Evolutionary conservation across 768 basidiomycete genomes (phyloP).

Genomic region (Naganishia onofrii): DNA sequence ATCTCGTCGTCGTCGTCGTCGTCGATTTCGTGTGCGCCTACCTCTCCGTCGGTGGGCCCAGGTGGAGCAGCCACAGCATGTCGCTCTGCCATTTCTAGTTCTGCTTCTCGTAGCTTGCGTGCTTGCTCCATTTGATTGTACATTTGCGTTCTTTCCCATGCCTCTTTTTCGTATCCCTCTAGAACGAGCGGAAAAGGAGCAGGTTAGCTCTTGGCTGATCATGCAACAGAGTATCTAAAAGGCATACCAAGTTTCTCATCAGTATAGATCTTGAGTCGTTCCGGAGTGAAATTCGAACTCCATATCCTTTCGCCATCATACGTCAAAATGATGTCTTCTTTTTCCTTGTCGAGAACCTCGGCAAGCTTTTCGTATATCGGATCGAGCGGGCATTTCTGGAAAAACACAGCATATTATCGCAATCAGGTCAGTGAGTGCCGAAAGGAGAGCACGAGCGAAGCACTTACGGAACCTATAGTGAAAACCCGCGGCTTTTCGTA

Average conservation of each 20-base stretch:
- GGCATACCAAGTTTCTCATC: conserved; percentile 4
- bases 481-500: conserved; percentile 19
- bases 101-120: conserved; percentile 19
- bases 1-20: conserved; percentile 7
- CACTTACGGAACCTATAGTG: conserved; percentile 19
- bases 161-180: conserved; percentile 23
- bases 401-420: background rate
- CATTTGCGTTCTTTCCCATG: conserved; percentile 13
- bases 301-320: conserved; percentile 21
- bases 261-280: conserved; percentile 20
- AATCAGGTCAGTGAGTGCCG: background rate
- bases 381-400: conserved; percentile 15
- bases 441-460: background rate
- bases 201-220: background rate
- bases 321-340: conserved; percentile 12
- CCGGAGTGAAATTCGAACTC: conserved; percentile 18
- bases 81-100: conserved; percentile 9
- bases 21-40: background rate
- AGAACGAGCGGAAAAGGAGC: background rate
- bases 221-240: too few relatives aligned
- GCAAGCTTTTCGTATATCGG: conserved; percentile 22
- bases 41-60: background rate
- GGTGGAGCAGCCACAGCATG: background rate
- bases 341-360: conserved; percentile 21
- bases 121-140: conserved; percentile 2